A percentile compares a stretch with the other conserved stretches of the same genome.
These are phyloP conservation scores for Moelleriella libera DNA, from an alignment of 2,329 filamentous ascomycete genomes.

Conservation along the genomic window DNA sequence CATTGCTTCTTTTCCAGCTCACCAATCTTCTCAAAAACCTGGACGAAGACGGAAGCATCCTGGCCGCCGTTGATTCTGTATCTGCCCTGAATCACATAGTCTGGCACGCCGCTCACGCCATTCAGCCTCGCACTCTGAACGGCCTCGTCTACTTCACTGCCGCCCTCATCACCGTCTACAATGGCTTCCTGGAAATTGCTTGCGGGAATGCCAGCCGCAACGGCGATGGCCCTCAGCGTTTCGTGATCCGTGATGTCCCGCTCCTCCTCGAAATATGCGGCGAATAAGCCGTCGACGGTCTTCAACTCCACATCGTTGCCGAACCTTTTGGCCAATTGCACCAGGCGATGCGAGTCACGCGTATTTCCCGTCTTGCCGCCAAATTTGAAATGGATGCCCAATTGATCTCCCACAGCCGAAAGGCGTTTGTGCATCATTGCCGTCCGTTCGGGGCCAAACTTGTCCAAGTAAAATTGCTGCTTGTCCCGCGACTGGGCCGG, in stretches of 20 bases:
- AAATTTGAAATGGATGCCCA: slow-evolving; percentile 34
- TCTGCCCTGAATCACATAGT: slow-evolving; percentile 55
- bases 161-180: slow-evolving; percentile 33
- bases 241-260: slow-evolving; percentile 25
- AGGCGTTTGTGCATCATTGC: slow-evolving; percentile 17
- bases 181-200: slow-evolving; percentile 20
- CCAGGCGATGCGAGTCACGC: slow-evolving; percentile 30
- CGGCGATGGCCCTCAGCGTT: slow-evolving; percentile 20
- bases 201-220: slow-evolving; percentile 30
- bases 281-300: slow-evolving; percentile 32
- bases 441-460: slow-evolving; percentile 52
- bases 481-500: slow-evolving; percentile 20
- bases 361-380: slow-evolving; percentile 31
- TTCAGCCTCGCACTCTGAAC: slow-evolving; percentile 12
- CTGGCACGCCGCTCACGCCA: slow-evolving; percentile 51
- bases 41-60: slow-evolving; percentile 48
- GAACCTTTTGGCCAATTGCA: slow-evolving; percentile 34
- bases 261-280: slow-evolving; percentile 27
- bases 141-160: slow-evolving; percentile 17
- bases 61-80: slow-evolving; percentile 59
- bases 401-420: slow-evolving; percentile 13
- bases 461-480: slow-evolving; percentile 18
- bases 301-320: slow-evolving; percentile 38
- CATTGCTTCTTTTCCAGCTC: slow-evolving; percentile 9
- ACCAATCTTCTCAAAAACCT: slow-evolving; percentile 47